A percentile compares a stretch with the other conserved stretches of the same genome.
Evolutionary conservation across 768 basidiomycete species (phyloP).

Genomic region (Mrakia blollopis): DNA sequence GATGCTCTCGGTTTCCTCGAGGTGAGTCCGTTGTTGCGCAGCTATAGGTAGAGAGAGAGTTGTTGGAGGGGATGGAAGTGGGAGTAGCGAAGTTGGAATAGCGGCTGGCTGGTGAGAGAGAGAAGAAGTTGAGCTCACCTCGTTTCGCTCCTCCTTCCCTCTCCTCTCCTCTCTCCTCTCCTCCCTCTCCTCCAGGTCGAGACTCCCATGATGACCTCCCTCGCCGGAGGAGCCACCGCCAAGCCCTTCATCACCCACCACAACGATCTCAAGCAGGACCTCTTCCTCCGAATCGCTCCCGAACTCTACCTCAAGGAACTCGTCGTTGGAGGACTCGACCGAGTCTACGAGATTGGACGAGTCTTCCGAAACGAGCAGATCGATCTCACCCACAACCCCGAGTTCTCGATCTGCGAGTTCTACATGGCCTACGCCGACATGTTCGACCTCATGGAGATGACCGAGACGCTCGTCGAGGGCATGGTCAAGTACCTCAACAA

Average conservation of each 20-base stretch:
- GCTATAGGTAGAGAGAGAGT: no score
- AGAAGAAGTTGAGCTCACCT: not conserved
- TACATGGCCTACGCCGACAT: constrained; percentile 99
- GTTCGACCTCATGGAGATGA: constrained; percentile 97
- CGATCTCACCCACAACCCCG: constrained; percentile 97
- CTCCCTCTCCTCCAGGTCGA: constrained; percentile 56
- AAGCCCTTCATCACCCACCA: constrained; percentile 99
- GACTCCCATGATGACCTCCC: constrained; percentile 94
- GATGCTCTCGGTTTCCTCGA: constrained; percentile 92
- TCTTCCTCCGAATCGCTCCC: constrained; percentile 95
- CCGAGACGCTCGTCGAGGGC: constrained; percentile 82
- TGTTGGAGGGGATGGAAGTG: not conserved
- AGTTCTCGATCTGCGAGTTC: constrained; percentile 99
- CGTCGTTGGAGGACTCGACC: constrained; percentile 91
- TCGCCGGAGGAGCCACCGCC: constrained; percentile 95
- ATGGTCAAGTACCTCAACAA: constrained; percentile 80
- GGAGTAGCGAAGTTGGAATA: no score
- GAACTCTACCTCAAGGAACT: constrained; percentile 98
- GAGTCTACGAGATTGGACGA: constrained; percentile 96
- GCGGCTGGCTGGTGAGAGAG: not conserved
- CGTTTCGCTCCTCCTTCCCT: no score
- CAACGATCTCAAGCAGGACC: constrained; percentile 93
- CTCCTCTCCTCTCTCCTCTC: no score
- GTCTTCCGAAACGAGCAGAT: constrained; percentile 99
- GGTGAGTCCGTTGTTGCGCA: constrained; percentile 36